Evolutionary conservation across 2,329 filamentous ascomycete genomes (phyloP), one percentile per base, ranked within the genome.

Genomic region (Hymenoscyphus salicellus): DNA sequence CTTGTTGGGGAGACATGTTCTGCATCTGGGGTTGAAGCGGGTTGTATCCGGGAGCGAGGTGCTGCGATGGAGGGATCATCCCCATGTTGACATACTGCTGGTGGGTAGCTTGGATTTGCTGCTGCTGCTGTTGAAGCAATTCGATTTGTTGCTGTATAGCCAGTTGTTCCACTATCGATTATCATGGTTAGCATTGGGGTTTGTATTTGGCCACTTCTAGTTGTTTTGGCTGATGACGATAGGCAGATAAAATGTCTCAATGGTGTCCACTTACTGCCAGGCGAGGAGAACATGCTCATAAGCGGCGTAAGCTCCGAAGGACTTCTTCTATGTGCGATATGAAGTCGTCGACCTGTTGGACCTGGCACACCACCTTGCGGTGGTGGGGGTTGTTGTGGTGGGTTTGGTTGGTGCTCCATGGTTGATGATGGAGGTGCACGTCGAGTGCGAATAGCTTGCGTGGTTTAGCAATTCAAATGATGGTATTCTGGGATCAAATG

Each of bases 31-130:
- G 86, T 80, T 94, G 93, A 78, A 93, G 82, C 75, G 89, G 89
- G 80, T 89, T 90, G 82, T 91, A 95, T 67, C 83, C 83, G 67
- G 87, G 86, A 71, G 86, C 87, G 65, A 97, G 83, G 72, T 87
- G 85, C 80, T 97, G 94, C 74, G 91, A 90, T 61, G 91, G 89
- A 72, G 90, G 89, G 74, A 98, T 89, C 85, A 98, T 93, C 78
- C 92, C 92, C 91, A 97, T 93, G 78, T 95, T 97, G 74, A 97
- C 90, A 82, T 97, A 97, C 80, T 98, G 94, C 80, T 97, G 93
- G 76, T 97, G 93, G 69, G 92, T 95, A 73, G 92, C 92, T 80
- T 96, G 92, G 76, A 98, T 96, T 78, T 97, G 93, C 79, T 98
- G 93, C 78, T 98, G 95, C 78, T 98, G 95, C 78, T 97, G 93